Conservation (phyloP, 352 stramenopile genomes). For the Pythium graminicola region DNA sequence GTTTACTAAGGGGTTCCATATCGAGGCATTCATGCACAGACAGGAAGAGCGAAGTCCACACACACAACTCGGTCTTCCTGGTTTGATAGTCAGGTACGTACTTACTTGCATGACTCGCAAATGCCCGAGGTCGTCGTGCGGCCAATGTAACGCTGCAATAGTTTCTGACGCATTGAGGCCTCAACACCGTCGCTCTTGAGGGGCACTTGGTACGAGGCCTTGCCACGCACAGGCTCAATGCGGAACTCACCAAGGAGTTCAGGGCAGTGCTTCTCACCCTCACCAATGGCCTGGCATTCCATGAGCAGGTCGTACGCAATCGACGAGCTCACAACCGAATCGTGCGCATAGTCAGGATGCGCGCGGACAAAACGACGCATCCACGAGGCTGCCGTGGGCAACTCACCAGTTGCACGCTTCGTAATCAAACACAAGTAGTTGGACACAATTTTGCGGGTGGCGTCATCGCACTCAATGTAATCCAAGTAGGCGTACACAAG, state of each 20-base stretch:
- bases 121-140: constrained; percentile 19
- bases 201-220: constrained; percentile 90
- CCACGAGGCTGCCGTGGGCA: constrained; percentile 96
- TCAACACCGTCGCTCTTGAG: constrained; percentile 87
- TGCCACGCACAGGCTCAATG: constrained; percentile 88
- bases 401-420: constrained; percentile 91
- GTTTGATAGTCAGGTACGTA: neutral
- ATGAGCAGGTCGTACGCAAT: constrained; percentile 93
- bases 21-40: too few relatives aligned
- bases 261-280: constrained; percentile 87
- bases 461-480: constrained; percentile 94
- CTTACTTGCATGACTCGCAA: constrained; percentile 23
- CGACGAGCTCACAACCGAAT: constrained; percentile 85
- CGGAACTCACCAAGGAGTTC: constrained; percentile 91
- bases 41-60: neutral
- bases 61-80: constrained; percentile 1
- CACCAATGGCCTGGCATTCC: constrained; percentile 94
- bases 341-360: constrained; percentile 94
- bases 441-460: constrained; percentile 68
- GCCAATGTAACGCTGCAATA: constrained; percentile 47
- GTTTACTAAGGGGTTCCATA: too few relatives aligned
- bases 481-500: constrained; percentile 97
- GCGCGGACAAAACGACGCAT: constrained; percentile 93
- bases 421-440: constrained; percentile 89
- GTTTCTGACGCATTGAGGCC: constrained; percentile 54